Evolutionary conservation across 2,329 filamentous ascomycete genomes (phyloP).

Genomic region (Fusarium lyarnte): DNA sequence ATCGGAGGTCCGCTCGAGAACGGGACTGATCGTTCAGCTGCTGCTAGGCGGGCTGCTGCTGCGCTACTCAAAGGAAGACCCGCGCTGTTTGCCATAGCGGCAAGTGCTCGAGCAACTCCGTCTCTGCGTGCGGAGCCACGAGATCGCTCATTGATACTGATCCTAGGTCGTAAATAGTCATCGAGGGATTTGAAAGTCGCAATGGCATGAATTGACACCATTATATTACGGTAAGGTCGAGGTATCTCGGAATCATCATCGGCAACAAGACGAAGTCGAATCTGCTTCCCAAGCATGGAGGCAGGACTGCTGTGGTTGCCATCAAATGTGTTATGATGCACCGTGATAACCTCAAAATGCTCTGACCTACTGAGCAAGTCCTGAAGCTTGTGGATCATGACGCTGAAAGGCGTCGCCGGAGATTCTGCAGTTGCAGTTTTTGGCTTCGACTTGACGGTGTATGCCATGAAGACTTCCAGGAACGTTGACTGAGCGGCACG

Average conservation of each 20-base stretch:
- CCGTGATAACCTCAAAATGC: constrained; percentile 97
- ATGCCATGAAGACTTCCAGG: constrained; percentile 90
- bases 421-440: constrained; percentile 73
- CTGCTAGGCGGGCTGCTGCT: constrained; percentile 55
- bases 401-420: constrained; percentile 84
- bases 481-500: constrained; percentile 82
- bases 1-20: constrained; percentile 51
- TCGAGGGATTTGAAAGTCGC: constrained; percentile 97
- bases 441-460: constrained; percentile 70
- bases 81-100: constrained; percentile 79
- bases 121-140: constrained; percentile 68
- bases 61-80: constrained; percentile 64
- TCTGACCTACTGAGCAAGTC: constrained; percentile 95
- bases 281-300: constrained; percentile 96
- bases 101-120: constrained; percentile 73
- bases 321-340: constrained; percentile 91
- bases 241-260: constrained; percentile 93
- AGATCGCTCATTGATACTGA: constrained; percentile 78
- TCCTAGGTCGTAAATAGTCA: constrained; percentile 92
- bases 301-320: constrained; percentile 89
- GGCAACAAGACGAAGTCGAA: constrained; percentile 86
- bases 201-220: constrained; percentile 98
- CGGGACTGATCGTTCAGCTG: constrained; percentile 53
- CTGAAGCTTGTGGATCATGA: constrained; percentile 92
- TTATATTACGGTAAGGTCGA: constrained; percentile 87